A percentile compares a stretch with the other conserved stretches of the same genome.
phyloP scores from a whole-genome alignment of 306 rosid species.

The Aeschynomene evenia region DNA sequence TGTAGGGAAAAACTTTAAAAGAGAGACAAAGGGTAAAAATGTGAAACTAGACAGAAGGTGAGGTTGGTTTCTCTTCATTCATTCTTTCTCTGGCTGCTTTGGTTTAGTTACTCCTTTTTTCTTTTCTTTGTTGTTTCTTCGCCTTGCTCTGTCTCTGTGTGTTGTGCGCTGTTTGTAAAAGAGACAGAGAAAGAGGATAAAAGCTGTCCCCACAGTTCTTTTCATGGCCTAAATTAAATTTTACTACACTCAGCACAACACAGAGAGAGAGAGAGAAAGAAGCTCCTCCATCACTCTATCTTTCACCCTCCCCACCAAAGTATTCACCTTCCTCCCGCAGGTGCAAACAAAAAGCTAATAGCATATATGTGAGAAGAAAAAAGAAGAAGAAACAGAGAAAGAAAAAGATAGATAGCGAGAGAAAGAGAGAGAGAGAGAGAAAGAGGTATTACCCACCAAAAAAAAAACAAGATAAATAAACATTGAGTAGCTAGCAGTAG shows the following conservation, averaged over 20 bases:
- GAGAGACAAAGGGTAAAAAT: constrained; percentile 25
- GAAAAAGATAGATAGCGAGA: constrained; percentile 8
- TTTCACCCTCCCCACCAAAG: constrained; percentile 9
- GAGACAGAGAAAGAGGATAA: constrained; percentile 14
- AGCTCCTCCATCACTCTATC: neutral
- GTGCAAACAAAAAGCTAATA: constrained; percentile 26
- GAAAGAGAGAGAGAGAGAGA: neutral
- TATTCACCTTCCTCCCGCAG: constrained; percentile 5
- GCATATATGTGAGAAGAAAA: neutral
- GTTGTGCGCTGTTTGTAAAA: constrained; percentile 10
- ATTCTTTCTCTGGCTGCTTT: neutral
- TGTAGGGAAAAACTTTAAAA: no score
- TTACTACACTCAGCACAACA: neutral
- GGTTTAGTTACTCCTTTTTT: neutral
- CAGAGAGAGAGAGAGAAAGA: no score
- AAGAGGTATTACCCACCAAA: neutral
- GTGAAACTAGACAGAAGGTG: neutral
- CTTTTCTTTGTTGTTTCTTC: neutral
- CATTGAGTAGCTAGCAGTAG: no score
- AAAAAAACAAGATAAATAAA: neutral
- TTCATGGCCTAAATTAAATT: neutral
- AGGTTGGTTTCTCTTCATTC: no score
- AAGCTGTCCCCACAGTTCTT: neutral
- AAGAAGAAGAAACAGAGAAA: neutral
- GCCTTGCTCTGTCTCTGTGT: neutral